These are phyloP conservation scores for Apophysomyces elegans DNA, from an alignment of 371 early-diverging fungal species.

Conservation along the genomic window DNA sequence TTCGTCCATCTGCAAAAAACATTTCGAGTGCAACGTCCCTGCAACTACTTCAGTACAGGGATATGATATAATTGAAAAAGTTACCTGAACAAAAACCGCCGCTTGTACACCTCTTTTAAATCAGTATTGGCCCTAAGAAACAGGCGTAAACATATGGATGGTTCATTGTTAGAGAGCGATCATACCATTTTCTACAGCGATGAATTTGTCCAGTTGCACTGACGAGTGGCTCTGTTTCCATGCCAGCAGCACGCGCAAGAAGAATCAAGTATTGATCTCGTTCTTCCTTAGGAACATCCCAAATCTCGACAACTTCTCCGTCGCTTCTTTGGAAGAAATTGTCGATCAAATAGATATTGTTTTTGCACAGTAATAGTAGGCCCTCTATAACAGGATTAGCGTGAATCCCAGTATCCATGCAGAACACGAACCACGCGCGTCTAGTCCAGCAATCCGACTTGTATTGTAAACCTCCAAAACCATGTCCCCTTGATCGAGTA, in stretches of 20 bases:
- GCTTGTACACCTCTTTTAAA: conserved; percentile 75
- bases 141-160: not conserved
- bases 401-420: not conserved
- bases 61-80: conserved; percentile 16
- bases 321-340: conserved; percentile 73
- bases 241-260: conserved; percentile 62
- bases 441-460: conserved; percentile 74
- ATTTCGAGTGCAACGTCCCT: conserved; percentile 81
- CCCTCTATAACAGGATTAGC: conserved; percentile 53
- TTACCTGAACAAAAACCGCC: conserved; percentile 64
- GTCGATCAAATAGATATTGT: conserved; percentile 78
- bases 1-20: conserved; percentile 78
- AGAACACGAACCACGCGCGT: conserved; percentile 57
- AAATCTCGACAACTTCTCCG: conserved; percentile 79
- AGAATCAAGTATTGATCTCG: conserved; percentile 70
- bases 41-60: not conserved
- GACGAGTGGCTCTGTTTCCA: conserved; percentile 49
- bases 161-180: not conserved
- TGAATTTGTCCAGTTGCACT: conserved; percentile 59
- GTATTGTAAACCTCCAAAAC: conserved; percentile 76
- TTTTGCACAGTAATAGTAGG: conserved; percentile 68
- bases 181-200: conserved; percentile 63
- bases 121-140: conserved; percentile 57
- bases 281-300: conserved; percentile 73
- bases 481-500: conserved; percentile 74